Percentiles rank a stretch among this genome's conserved stretches.
phyloP scores from a whole-genome alignment of 306 rosid genomes.

The Rosa persica region DNA sequence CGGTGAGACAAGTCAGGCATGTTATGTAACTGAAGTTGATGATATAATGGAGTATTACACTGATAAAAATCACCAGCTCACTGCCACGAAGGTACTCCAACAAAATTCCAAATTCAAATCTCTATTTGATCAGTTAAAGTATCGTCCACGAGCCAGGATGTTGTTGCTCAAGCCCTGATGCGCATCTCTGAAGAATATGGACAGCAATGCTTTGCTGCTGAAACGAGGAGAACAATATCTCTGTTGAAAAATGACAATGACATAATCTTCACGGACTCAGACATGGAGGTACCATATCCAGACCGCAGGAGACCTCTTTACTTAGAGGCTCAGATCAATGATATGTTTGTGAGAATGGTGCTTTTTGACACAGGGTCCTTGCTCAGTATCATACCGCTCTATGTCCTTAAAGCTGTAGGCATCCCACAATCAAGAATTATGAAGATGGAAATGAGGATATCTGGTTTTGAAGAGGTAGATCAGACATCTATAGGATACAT shows the following conservation, averaged over 20 bases:
- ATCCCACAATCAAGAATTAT: background rate
- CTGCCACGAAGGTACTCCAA: too few relatives aligned
- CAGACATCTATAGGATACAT: background rate
- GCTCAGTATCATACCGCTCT: background rate
- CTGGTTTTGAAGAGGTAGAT: background rate
- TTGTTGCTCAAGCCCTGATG: background rate
- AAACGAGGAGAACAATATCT: rapidly evolving
- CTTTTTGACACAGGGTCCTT: background rate
- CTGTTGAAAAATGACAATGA: background rate
- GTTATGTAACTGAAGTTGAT: too few relatives aligned
- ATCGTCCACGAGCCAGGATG: background rate
- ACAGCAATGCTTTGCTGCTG: background rate
- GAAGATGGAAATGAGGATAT: background rate
- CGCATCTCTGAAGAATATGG: background rate
- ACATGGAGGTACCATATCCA: background rate
- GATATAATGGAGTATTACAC: too few relatives aligned
- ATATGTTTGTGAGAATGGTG: background rate
- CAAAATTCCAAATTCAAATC: background rate
- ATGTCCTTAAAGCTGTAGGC: background rate
- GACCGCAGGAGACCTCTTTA: background rate
- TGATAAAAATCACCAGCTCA: too few relatives aligned
- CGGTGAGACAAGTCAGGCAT: too few relatives aligned
- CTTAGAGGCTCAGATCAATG: background rate
- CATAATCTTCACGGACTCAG: background rate
- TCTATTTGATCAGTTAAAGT: background rate